A percentile compares a stretch with the other conserved stretches of the same genome.
Conservation (phyloP, 371 early-diverging fungal genomes). For the Synchytrium microbalum region DNA sequence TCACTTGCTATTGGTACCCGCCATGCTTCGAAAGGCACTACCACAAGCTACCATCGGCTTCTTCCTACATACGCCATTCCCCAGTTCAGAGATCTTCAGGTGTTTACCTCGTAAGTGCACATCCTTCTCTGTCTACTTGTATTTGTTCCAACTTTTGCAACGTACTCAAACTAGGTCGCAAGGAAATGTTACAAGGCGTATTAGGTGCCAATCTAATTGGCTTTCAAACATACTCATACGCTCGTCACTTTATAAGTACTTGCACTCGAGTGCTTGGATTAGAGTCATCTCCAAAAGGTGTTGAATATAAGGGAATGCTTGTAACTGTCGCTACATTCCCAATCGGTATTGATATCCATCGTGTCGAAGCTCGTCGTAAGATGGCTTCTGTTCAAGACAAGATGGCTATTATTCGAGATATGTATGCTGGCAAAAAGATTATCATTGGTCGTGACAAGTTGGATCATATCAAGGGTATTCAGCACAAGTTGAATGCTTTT, state of each 20-base stretch:
- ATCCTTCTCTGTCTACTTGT: neutral
- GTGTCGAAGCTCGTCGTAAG: slow-evolving; percentile 23
- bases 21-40: slow-evolving; percentile 66
- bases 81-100: slow-evolving; percentile 86
- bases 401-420: slow-evolving; percentile 67
- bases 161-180: slow-evolving; percentile 52
- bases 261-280: slow-evolving; percentile 85
- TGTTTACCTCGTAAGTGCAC: slow-evolving; percentile 72
- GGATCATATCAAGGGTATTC: slow-evolving; percentile 97
- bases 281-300: slow-evolving; percentile 74
- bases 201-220: slow-evolving; percentile 89
- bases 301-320: slow-evolving; percentile 63
- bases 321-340: slow-evolving; percentile 88
- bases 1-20: slow-evolving; percentile 85
- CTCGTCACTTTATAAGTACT: slow-evolving; percentile 89
- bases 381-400: slow-evolving; percentile 42
- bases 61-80: slow-evolving; percentile 97
- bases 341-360: slow-evolving; percentile 87
- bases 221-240: slow-evolving; percentile 95
- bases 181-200: slow-evolving; percentile 85
- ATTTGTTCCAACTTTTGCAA: slow-evolving; percentile 14
- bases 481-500: slow-evolving; percentile 92
- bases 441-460: slow-evolving; percentile 97
- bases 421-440: slow-evolving; percentile 90
- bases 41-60: slow-evolving; percentile 85